Evolutionary conservation across 192 early-diverging fungal species (phyloP).

Genomic region (Linnemannia hyalina): DNA sequence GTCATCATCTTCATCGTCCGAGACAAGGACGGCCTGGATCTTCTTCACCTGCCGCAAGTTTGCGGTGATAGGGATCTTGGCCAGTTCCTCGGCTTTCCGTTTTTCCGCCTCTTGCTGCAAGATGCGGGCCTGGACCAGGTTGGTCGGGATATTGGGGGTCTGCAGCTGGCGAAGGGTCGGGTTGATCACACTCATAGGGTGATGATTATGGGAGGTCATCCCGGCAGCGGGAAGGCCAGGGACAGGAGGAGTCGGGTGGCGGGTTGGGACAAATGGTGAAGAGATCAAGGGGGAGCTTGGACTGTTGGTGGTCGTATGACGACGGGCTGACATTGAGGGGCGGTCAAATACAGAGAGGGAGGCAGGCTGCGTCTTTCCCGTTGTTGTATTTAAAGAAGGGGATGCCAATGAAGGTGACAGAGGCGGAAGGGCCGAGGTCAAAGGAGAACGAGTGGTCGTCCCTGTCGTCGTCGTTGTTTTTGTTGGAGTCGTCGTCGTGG

Average conservation of each 20-base stretch:
- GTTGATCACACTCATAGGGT: constrained; percentile 34
- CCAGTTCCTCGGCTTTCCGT: constrained; percentile 35
- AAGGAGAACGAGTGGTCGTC: not conserved
- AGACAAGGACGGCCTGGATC: constrained; percentile 44
- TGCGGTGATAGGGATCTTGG: constrained; percentile 55
- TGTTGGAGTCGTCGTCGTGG: not conserved
- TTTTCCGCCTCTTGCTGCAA: constrained; percentile 47
- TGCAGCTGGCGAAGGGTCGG: constrained; percentile 45
- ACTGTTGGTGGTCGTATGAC: constrained; percentile 47
- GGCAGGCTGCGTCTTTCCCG: not conserved
- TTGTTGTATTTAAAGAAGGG: not conserved
- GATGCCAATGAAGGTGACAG: not conserved
- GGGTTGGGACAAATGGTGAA: constrained; percentile 13
- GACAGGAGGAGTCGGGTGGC: not conserved
- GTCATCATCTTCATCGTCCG: constrained; percentile 42
- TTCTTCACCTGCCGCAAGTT: constrained; percentile 48
- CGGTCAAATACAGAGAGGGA: constrained; percentile 27
- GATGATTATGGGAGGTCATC: not conserved
- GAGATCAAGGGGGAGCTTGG: not conserved
- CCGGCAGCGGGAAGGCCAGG: constrained; percentile 3
- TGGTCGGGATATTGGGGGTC: constrained; percentile 48
- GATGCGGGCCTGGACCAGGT: constrained; percentile 49
- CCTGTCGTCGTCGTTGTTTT: not conserved
- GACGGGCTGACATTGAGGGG: constrained; percentile 30
- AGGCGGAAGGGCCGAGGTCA: constrained; percentile 2